Conservation (phyloP, 306 rosid species). For the Crataegus laevigata region DNA sequence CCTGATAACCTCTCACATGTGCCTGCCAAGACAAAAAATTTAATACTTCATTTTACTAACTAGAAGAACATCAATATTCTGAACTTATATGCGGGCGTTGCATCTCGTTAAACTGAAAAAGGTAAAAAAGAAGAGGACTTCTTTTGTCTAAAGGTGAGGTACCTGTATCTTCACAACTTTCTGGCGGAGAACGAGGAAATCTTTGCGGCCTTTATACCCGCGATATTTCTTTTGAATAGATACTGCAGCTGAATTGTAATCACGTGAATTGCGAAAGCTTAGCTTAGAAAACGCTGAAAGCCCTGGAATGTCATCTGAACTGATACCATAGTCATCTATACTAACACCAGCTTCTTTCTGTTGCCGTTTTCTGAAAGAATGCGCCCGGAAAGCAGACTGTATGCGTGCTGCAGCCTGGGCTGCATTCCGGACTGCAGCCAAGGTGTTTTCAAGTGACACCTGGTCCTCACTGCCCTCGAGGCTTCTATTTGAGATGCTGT, state of each 20-base stretch:
- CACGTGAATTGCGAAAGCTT: slow-evolving; percentile 50
- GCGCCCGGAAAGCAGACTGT: slow-evolving; percentile 89
- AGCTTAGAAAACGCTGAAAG: slow-evolving; percentile 59
- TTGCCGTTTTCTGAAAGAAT: slow-evolving; percentile 57
- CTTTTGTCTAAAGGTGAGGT: slow-evolving; percentile 1
- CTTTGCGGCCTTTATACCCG: slow-evolving; percentile 83
- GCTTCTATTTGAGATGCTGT: slow-evolving; percentile 41
- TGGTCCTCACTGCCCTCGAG: slow-evolving; percentile 44
- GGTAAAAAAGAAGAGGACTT: background rate
- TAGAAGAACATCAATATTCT: background rate
- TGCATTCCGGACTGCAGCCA: slow-evolving; percentile 85
- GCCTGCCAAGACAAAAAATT: slow-evolving; percentile 54
- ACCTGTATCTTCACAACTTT: slow-evolving; percentile 96
- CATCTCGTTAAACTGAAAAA: background rate
- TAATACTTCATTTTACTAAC: background rate
- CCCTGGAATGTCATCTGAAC: slow-evolving; percentile 42
- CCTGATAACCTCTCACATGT: slow-evolving; percentile 81
- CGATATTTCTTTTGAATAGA: slow-evolving; percentile 92
- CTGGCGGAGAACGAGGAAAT: slow-evolving; percentile 62
- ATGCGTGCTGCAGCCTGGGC: slow-evolving; percentile 90
- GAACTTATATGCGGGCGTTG: background rate
- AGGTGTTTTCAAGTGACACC: slow-evolving; percentile 43
- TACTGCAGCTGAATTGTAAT: slow-evolving; percentile 67
- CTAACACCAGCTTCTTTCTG: slow-evolving; percentile 34
- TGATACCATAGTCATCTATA: slow-evolving; percentile 39